Conservation (phyloP, 768 basidiomycete genomes). For the Lepiota venenata region DNA sequence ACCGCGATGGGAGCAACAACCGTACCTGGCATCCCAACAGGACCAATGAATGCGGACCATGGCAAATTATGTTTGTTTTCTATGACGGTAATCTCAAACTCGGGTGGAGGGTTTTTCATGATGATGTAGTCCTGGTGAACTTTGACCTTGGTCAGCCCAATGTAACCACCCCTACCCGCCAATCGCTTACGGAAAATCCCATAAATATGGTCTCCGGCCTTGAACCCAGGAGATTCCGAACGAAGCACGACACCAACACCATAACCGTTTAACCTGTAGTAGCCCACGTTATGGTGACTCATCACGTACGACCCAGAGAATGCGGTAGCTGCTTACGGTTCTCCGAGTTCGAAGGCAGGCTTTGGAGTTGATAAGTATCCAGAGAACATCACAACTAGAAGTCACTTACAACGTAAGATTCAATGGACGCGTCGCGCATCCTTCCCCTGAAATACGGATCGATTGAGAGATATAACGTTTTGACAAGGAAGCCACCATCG, state of each 20-base stretch:
- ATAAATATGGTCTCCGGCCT: conserved; percentile 8
- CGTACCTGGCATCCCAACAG: conserved; percentile 51
- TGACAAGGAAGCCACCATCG: conserved; percentile 38
- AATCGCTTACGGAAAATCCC: conserved; percentile 4
- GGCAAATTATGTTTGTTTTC: conserved; percentile 43
- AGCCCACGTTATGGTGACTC: neutral
- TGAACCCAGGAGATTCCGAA: conserved; percentile 25
- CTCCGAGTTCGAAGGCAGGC: conserved; percentile 11
- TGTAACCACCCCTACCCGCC: too few species aligned
- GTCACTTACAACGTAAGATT: conserved; percentile 17
- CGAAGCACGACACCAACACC: conserved; percentile 33
- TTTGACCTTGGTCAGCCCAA: conserved; percentile 7
- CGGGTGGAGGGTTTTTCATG: conserved; percentile 13
- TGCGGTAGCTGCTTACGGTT: conserved; percentile 8
- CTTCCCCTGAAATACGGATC: conserved; percentile 40
- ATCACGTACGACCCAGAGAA: too few species aligned
- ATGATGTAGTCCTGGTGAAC: conserved; percentile 41
- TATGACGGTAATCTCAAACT: conserved; percentile 21
- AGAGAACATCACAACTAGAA: neutral
- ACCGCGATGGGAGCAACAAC: neutral
- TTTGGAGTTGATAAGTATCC: neutral
- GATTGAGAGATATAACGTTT: conserved; percentile 39
- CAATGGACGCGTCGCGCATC: conserved; percentile 27
- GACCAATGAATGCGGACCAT: conserved; percentile 48
- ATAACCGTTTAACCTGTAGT: conserved; percentile 21